Conservation (phyloP, 257 asterid genomes). For the Agastache rugosa region DNA sequence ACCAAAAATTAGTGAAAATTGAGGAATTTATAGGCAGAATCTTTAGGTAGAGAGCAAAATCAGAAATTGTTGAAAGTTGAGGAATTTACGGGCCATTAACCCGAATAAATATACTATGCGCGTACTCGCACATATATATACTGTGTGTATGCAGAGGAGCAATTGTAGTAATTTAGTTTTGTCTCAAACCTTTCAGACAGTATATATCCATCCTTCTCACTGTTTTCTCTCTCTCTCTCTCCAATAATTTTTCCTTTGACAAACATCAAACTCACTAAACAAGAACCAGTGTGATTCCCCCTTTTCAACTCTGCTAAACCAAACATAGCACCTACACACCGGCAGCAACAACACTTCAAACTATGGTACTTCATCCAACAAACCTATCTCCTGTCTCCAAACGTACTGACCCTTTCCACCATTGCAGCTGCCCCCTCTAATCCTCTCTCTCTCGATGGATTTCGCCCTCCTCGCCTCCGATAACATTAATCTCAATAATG, state of each 20-base stretch:
- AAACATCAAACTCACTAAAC: slow-evolving; percentile 65
- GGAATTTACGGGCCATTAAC: too few relatives aligned
- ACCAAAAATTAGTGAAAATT: too few relatives aligned
- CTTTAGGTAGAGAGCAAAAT: too few relatives aligned
- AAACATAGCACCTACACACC: slow-evolving; percentile 39
- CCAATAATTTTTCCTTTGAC: slow-evolving; percentile 61
- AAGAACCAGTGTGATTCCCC: slow-evolving; percentile 38
- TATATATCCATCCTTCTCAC: slow-evolving; percentile 26
- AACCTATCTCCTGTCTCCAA: slow-evolving; percentile 43
- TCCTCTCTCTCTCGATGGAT: slow-evolving; percentile 51
- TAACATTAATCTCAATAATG: slow-evolving; percentile 30
- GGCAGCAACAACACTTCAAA: slow-evolving; percentile 25
- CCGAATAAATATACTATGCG: background rate
- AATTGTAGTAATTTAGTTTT: slow-evolving; percentile 33
- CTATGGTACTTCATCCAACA: slow-evolving; percentile 57
- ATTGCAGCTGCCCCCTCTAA: slow-evolving; percentile 32
- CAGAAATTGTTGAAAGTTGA: too few relatives aligned
- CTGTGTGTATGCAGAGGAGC: slow-evolving; percentile 13
- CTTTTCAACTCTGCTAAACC: slow-evolving; percentile 45
- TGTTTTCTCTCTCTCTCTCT: slow-evolving; percentile 36
- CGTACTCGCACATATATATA: background rate
- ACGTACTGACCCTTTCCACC: slow-evolving; percentile 44
- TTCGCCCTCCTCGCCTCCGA: slow-evolving; percentile 60
- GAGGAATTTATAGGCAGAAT: too few relatives aligned
- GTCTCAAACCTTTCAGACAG: slow-evolving; percentile 52